Conservation (phyloP, 768 basidiomycete species). For the Rhodotorula kratochvilovae region DNA sequence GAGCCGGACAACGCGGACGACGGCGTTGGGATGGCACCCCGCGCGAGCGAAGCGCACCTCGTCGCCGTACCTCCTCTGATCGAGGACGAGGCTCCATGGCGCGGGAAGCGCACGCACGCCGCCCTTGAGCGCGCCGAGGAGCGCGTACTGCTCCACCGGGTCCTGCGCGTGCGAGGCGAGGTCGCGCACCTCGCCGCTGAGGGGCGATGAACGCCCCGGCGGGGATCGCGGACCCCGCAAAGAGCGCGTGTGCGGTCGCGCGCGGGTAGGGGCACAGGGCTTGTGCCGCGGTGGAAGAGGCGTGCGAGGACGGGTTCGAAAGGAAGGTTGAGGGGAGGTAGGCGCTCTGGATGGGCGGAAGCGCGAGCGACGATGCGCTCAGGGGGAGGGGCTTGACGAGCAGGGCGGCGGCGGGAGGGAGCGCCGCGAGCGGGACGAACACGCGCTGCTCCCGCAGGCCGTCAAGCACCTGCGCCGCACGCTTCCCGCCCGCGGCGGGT, state of each 20-base stretch:
- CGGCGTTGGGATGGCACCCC: slow-evolving; percentile 65
- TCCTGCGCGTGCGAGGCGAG: slow-evolving; percentile 67
- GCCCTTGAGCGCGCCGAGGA: slow-evolving; percentile 70
- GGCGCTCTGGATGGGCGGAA: slow-evolving; percentile 26
- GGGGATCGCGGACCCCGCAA: slow-evolving; percentile 60
- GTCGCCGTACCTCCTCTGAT: slow-evolving; percentile 67
- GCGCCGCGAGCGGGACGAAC: slow-evolving; percentile 23
- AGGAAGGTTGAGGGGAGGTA: slow-evolving; percentile 37
- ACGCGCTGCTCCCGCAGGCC: slow-evolving; percentile 18
- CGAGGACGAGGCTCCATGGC: slow-evolving; percentile 72
- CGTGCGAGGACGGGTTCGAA: slow-evolving; percentile 21
- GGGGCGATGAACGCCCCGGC: slow-evolving; percentile 60
- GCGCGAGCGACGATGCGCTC: slow-evolving; percentile 27
- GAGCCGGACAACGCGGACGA: slow-evolving; percentile 54
- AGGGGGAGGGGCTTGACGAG: slow-evolving; percentile 40
- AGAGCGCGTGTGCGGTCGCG: slow-evolving; percentile 56
- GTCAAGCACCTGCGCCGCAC: slow-evolving; percentile 5
- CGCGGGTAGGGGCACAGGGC: slow-evolving; percentile 42
- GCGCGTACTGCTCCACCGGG: slow-evolving; percentile 77
- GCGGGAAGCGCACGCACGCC: slow-evolving; percentile 73
- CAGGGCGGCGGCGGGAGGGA: slow-evolving; percentile 13
- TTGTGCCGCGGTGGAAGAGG: slow-evolving; percentile 33
- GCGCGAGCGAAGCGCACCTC: slow-evolving; percentile 61
- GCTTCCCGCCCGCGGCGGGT: not conserved
- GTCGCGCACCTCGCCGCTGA: slow-evolving; percentile 61